phyloP scores from a whole-genome alignment of 495 filamentous ascomycete species.

The Tuber borchii region DNA sequence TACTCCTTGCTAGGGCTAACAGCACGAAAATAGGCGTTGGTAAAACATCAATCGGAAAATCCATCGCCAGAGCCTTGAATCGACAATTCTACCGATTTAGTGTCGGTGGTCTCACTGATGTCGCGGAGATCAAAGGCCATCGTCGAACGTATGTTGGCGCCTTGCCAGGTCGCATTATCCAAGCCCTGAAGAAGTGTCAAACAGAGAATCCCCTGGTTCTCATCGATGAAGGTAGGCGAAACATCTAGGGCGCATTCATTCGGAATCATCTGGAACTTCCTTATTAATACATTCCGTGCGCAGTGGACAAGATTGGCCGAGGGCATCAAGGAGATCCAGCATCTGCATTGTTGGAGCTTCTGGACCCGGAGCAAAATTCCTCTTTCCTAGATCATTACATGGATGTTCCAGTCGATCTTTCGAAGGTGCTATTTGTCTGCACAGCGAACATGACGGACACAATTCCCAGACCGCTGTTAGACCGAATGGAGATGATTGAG shows the following conservation, averaged over 20 bases:
- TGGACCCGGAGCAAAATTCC: slow-evolving; percentile 96
- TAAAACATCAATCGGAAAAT: slow-evolving; percentile 98
- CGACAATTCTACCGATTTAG: slow-evolving; percentile 97
- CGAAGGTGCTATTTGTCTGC: slow-evolving; percentile 97
- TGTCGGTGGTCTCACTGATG: slow-evolving; percentile 92
- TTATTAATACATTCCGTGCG: background rate
- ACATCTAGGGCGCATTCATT: background rate
- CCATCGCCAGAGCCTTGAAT: slow-evolving; percentile 88
- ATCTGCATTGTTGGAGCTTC: slow-evolving; percentile 84
- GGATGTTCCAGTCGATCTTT: slow-evolving; percentile 96
- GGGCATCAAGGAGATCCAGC: slow-evolving; percentile 95
- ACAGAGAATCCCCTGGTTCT: slow-evolving; percentile 95
- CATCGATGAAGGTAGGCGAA: slow-evolving; percentile 65
- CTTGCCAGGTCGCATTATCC: slow-evolving; percentile 90
- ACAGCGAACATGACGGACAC: slow-evolving; percentile 99
- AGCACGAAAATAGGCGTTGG: slow-evolving; percentile 59
- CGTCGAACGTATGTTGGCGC: slow-evolving; percentile 95
- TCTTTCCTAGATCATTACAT: slow-evolving; percentile 98
- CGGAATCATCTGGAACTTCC: background rate
- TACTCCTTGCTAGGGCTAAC: slow-evolving; percentile 14
- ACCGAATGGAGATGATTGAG: slow-evolving; percentile 97
- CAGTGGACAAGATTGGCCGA: slow-evolving; percentile 88
- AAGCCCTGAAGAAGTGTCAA: slow-evolving; percentile 97
- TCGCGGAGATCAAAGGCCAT: slow-evolving; percentile 99
- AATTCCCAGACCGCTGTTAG: slow-evolving; percentile 86